A percentile compares a stretch with the other conserved stretches of the same genome.
Conservation (phyloP, 202 grass and related monocot genomes). For the Carex sylvatica region DNA sequence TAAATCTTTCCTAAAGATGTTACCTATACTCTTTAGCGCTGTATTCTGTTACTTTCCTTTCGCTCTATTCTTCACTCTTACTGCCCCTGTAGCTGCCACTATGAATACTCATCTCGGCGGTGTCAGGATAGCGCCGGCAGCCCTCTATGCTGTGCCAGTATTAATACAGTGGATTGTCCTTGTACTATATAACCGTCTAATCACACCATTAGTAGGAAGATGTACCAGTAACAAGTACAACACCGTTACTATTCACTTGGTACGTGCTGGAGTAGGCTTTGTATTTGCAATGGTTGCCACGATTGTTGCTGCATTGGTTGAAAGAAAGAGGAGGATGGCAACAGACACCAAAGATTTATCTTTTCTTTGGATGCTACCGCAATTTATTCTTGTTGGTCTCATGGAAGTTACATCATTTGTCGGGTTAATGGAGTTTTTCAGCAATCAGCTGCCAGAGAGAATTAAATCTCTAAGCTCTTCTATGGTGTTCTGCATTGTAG, state of each 20-base stretch:
- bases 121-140: constrained; percentile 55
- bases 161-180: constrained; percentile 62
- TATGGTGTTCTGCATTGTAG: constrained; percentile 48
- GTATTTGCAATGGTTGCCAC: constrained; percentile 35
- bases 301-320: constrained; percentile 41
- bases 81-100: constrained; percentile 58
- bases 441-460: constrained; percentile 37
- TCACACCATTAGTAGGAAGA: constrained; percentile 44
- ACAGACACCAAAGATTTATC: constrained; percentile 40
- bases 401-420: constrained; percentile 61
- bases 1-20: constrained; percentile 56
- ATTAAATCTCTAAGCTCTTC: constrained; percentile 56
- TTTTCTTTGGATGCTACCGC: constrained; percentile 48
- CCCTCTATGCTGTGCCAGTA: constrained; percentile 54
- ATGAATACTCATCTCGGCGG: constrained; percentile 61
- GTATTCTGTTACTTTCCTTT: constrained; percentile 50
- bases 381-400: constrained; percentile 54
- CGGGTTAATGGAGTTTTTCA: constrained; percentile 73
- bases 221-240: constrained; percentile 35
- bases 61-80: constrained; percentile 50
- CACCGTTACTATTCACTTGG: constrained; percentile 44
- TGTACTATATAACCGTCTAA: constrained; percentile 45
- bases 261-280: constrained; percentile 58
- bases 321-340: constrained; percentile 44
- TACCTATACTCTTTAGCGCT: constrained; percentile 68